Conservation (phyloP, 2,329 filamentous ascomycete genomes). For the Aspergillus sojae region DNA sequence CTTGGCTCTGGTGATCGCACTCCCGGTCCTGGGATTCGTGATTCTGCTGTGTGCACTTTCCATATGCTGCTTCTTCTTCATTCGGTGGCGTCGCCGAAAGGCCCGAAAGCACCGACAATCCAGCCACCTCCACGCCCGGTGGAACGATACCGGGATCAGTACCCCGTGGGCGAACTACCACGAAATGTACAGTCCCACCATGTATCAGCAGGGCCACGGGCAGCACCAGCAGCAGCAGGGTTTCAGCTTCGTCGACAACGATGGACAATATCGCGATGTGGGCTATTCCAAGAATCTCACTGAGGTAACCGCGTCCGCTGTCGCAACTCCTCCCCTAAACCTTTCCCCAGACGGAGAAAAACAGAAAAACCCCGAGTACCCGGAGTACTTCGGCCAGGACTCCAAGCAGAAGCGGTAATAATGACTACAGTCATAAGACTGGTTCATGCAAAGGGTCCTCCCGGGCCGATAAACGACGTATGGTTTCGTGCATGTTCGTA, state of each 20-base stretch:
- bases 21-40: conserved; percentile 48
- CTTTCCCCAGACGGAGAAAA: conserved; percentile 15
- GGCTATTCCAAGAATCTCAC: conserved; percentile 16
- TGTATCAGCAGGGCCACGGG: conserved; percentile 16
- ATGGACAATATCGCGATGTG: conserved; percentile 28
- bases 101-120: conserved; percentile 30
- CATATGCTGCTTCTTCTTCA: conserved; percentile 46
- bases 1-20: conserved; percentile 44
- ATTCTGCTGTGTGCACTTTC: conserved; percentile 36
- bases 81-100: conserved; percentile 45
- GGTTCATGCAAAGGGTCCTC: background rate
- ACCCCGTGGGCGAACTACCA: conserved; percentile 32
- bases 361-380: background rate
- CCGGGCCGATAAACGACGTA: background rate
- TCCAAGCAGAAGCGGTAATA: background rate
- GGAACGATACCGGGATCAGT: conserved; percentile 37
- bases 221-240: conserved; percentile 9
- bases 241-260: conserved; percentile 30
- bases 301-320: conserved; percentile 8
- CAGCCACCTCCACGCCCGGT: conserved; percentile 35
- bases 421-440: background rate
- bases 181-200: conserved; percentile 16
- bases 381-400: conserved; percentile 4
- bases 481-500: background rate
- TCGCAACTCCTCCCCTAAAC: conserved; percentile 7